A percentile compares a stretch with the other conserved stretches of the same genome.
Evolutionary conservation across 2,329 filamentous ascomycete species (phyloP).

Genomic region (Sclerotinia borealis): DNA sequence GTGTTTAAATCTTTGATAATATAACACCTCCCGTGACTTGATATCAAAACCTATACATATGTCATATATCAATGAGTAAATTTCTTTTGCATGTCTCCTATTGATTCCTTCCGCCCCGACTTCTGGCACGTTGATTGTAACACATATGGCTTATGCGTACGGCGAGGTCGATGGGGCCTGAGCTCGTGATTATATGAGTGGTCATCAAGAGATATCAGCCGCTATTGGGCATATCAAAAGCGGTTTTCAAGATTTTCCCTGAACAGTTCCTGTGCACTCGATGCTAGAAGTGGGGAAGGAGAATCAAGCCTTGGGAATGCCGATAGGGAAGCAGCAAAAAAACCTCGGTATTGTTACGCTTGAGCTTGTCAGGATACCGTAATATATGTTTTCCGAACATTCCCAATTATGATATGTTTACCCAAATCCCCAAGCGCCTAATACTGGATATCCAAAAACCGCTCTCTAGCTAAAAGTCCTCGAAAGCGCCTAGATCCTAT

Average conservation of each 20-base stretch:
- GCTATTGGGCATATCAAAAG: background rate
- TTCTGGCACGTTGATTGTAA: background rate
- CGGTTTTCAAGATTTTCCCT: background rate
- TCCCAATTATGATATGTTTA: background rate
- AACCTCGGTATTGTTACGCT: background rate
- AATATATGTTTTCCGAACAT: background rate
- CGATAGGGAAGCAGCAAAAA: background rate
- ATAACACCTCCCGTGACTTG: too few relatives aligned
- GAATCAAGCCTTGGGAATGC: too few relatives aligned
- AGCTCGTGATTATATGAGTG: background rate
- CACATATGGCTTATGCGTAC: background rate
- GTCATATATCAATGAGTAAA: background rate
- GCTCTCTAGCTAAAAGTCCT: background rate
- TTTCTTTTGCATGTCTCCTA: background rate
- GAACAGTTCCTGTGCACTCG: background rate
- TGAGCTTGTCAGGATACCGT: background rate
- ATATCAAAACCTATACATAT: too few relatives aligned
- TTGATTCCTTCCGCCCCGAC: background rate
- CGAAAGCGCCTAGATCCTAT: background rate
- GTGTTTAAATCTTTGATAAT: background rate
- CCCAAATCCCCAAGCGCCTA: background rate
- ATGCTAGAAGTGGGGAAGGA: background rate
- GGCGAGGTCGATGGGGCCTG: background rate
- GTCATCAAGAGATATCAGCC: background rate
- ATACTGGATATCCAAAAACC: background rate